Conservation (phyloP, 2,329 filamentous ascomycete genomes). For the Bipolaris bicolor region DNA sequence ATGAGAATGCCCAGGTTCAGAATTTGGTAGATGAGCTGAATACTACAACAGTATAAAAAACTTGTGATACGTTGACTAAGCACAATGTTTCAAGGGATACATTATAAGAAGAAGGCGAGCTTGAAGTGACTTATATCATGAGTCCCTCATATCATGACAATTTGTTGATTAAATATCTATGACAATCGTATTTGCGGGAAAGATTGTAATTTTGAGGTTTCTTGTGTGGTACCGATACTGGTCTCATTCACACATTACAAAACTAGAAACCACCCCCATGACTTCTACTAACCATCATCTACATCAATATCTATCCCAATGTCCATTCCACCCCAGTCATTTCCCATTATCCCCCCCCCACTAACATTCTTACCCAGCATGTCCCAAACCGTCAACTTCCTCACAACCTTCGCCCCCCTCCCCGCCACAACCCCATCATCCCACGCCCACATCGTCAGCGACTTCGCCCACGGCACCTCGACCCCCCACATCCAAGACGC, state of each 20-base stretch:
- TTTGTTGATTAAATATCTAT: too few relatives aligned
- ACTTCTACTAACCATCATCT: too few relatives aligned
- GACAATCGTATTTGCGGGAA: too few relatives aligned
- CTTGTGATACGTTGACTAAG: constrained; percentile 11
- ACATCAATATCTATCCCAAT: too few relatives aligned
- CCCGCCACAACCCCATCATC: not conserved
- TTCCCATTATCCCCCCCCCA: not conserved
- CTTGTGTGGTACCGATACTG: too few relatives aligned
- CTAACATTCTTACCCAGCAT: not conserved
- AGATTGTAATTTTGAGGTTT: too few relatives aligned
- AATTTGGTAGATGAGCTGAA: constrained; percentile 57
- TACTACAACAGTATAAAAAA: constrained; percentile 23
- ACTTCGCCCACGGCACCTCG: not conserved
- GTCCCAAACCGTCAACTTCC: not conserved
- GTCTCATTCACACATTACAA: too few relatives aligned
- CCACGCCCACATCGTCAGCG: constrained; percentile 15
- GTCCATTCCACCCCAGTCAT: not conserved
- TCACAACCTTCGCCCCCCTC: not conserved
- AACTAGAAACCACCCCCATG: too few relatives aligned
- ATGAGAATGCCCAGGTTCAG: constrained; percentile 59
- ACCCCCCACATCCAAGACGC: not conserved
- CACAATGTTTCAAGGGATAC: too few relatives aligned
- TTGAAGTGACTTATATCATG: too few relatives aligned
- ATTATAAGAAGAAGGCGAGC: too few relatives aligned
- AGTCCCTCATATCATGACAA: too few relatives aligned